Conservation (phyloP, 1,284 basidiomycete genomes). For the Apiotrichum laibachii region DNA sequence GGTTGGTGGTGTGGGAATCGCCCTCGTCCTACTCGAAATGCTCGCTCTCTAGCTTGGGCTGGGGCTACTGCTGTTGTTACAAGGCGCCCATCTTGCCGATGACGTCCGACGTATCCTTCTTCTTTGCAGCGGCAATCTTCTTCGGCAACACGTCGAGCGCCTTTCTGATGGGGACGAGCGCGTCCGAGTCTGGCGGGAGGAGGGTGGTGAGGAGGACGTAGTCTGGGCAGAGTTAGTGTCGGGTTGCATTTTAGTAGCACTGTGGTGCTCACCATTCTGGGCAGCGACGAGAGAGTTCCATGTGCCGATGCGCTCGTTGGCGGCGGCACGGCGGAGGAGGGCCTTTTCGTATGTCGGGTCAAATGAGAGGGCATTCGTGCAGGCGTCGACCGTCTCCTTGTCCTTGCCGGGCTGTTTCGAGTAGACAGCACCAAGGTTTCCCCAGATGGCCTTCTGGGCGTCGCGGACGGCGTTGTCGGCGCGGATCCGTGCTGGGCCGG, state of each 20-base stretch:
- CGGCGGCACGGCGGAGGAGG: conserved; percentile 76
- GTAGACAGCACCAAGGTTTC: conserved; percentile 45
- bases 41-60: neutral
- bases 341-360: conserved; percentile 84
- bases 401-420: conserved; percentile 51
- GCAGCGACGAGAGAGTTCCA: conserved; percentile 80
- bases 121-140: conserved; percentile 7
- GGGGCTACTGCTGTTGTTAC: neutral
- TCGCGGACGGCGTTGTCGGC: conserved; percentile 36
- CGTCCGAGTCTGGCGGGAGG: conserved; percentile 14
- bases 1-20: no score
- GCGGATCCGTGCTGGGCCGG: conserved; percentile 21
- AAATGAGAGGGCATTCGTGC: conserved; percentile 65
- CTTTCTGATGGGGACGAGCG: conserved; percentile 7
- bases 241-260: neutral
- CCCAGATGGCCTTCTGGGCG: conserved; percentile 39
- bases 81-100: conserved; percentile 11
- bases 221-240: conserved; percentile 1
- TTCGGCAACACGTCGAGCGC: conserved; percentile 14
- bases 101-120: conserved; percentile 13
- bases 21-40: no score
- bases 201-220: conserved; percentile 11
- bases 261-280: conserved; percentile 47
- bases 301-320: conserved; percentile 73
- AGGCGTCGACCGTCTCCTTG: conserved; percentile 52